These are phyloP conservation scores for peach (Prunus persica) DNA, from an alignment of 306 rosid genomes.

Conservation along the genomic window Prunus_persica_NCBIv2 NC_034012.1:218001-218500, in stretches of 20 bases:
- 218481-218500: neutral
- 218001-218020: neutral
- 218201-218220: neutral
- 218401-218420: neutral
- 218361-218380: neutral
- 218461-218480: neutral
- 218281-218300: slow-evolving; percentile 25
- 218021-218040: too few species aligned
- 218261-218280: slow-evolving; percentile 77
- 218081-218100: slow-evolving; percentile 23
- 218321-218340: neutral
- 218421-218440: neutral
- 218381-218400: neutral
- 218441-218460: too few species aligned
- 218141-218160: slow-evolving; percentile 72
- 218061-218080: neutral
- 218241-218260: slow-evolving; percentile 72
- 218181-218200: neutral
- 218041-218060: neutral
- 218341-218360: neutral
- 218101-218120: slow-evolving; percentile 75
- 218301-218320: slow-evolving; percentile 20
- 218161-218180: neutral
- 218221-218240: slow-evolving; percentile 9
- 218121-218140: slow-evolving; percentile 55